A percentile compares a stretch with the other conserved stretches of the same genome.
Conservation (phyloP, 2,329 filamentous ascomycete species). For the Pseudogymnoascus sp. region DNA sequence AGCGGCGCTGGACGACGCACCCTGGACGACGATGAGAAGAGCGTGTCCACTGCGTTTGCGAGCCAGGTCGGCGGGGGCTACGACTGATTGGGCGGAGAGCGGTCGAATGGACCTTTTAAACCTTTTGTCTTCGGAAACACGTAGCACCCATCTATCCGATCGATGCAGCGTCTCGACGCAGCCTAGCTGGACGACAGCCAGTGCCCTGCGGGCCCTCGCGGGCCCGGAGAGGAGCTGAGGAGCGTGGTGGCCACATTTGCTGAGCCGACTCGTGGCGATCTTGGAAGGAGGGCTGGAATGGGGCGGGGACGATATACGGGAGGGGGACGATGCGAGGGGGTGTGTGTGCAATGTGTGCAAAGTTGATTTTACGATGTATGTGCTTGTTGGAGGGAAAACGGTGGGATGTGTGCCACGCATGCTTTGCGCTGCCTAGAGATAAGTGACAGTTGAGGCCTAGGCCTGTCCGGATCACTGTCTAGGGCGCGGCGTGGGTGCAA, state of each 20-base stretch:
- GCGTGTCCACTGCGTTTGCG: conserved; percentile 91
- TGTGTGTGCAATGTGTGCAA: conserved; percentile 5
- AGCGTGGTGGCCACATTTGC: conserved; percentile 7
- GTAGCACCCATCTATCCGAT: conserved; percentile 9
- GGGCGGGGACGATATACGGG: conserved; percentile 1
- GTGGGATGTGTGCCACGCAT: not conserved
- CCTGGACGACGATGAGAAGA: conserved; percentile 91
- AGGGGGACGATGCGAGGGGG: not conserved
- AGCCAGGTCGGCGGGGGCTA: conserved; percentile 68
- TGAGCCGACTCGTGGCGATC: conserved; percentile 8
- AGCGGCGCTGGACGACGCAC: conserved; percentile 28
- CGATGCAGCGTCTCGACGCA: conserved; percentile 9
- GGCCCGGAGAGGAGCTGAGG: conserved; percentile 4
- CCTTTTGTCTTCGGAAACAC: conserved; percentile 10
- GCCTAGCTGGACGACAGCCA: conserved; percentile 8
- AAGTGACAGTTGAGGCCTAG: not conserved
- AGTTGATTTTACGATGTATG: conserved; percentile 10
- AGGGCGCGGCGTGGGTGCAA: not conserved
- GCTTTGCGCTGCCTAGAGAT: not conserved
- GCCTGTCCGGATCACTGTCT: not conserved
- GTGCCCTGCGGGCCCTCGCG: conserved; percentile 2
- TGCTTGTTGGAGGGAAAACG: conserved; percentile 7
- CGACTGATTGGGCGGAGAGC: conserved; percentile 26
- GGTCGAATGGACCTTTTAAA: conserved; percentile 8
- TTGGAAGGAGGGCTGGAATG: not conserved